Evolutionary conservation across 225 moss, liverwort and hornwort species (phyloP), one percentile per base, ranked within the genome.

Genomic region (Asterella californica): DNA sequence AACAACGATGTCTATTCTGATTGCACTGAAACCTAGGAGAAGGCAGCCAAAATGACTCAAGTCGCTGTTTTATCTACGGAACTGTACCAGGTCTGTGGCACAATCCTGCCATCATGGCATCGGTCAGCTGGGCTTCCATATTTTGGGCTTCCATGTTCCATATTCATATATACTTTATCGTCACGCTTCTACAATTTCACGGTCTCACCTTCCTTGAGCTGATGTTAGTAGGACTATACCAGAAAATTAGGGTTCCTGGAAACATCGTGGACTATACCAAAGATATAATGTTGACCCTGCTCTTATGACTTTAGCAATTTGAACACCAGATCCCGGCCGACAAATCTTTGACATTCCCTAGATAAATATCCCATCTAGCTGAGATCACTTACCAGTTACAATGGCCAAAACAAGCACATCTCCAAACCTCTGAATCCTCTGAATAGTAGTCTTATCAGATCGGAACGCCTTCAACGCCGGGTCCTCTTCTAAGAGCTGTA

Each of bases 401-500:
- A 86, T 79, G 22, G 82, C 79, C 72, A 86, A 33, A 25, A 84
- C 84, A 54, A 89, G 89, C 59, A 89, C 89, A 65, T 89, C 84
- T 0, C 89, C 89, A 33, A 89, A 15, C 57, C 84, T 82, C 81
- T 86, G 69, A 47, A 89, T 86, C 10, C 73, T 21, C 34, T 83
- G 25, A 22, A 86, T 27, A 42, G 80, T 84, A 37, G 47, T 55
- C 82, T 79, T 89, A 1, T 79, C 78, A 33, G 89, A 86, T 72
- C 78, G 82, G 77, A 82, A 89, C 11, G 30, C 79, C 61, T 77
- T 84, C 78, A 89, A 80, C 38, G 80, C 82, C 57, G 89, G 84
- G 76, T 89, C 89, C 66, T 82, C 83, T 59, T 86, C 89, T 52
- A 86, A 60, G 49, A 89, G 81, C 89, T 89, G 86, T 74, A 88